Base-by-base conservation (phyloP, 495 filamentous ascomycete species). In the Penicillium coffeae region DNA sequence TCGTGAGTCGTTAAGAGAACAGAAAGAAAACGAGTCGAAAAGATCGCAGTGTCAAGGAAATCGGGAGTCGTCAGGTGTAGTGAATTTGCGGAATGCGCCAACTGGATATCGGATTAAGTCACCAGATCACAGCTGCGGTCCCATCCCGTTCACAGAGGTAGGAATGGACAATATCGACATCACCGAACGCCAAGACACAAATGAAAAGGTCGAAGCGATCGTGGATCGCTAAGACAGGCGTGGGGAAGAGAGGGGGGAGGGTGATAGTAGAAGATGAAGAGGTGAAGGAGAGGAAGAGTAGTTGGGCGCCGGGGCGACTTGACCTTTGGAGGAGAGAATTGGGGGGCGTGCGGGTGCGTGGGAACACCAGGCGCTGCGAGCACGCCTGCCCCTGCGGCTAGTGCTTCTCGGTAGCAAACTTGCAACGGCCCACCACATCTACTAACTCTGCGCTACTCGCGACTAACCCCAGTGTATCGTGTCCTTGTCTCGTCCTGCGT, bases 1-100 rank as follows among this genome's bases (percentile, higher is more conserved):
- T 73, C 64, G 65, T 69, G 60, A 65, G 42, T 69, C 65, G 72
- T 72, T 59, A 66, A 49, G 33, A 55, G 55, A 51, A 42, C 49
- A 55, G 37, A 63, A 64, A 59, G 53, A 63, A 52, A 65, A 64
- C 62, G 62, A 62, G 61, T 56, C 34, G 48, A 64, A 64, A 60
- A 54, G 65, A 18, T 27, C 34, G 45, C 44, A 57, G 56, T 51
- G 55, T 51, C 51, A 62, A 65, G 47, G 52, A 54, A 52, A 52
- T 50, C 49, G 25, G 45, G 42, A n/a, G 36, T 47, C 30, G 42
- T 55, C 39, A 46, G 37, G 32, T 42, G 25, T 38, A 53, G 52
- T 47, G 30, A 12, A 14, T 18, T 38, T 55, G 51, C 50, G 62
- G 62, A 64, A 64, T 62, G 62, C 59, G 62, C 52, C 47, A 53